Percentiles rank a stretch among this genome's conserved stretches.
phyloP scores from a whole-genome alignment of 208 protist genomes.

The Zelonia costaricensis region DNA sequence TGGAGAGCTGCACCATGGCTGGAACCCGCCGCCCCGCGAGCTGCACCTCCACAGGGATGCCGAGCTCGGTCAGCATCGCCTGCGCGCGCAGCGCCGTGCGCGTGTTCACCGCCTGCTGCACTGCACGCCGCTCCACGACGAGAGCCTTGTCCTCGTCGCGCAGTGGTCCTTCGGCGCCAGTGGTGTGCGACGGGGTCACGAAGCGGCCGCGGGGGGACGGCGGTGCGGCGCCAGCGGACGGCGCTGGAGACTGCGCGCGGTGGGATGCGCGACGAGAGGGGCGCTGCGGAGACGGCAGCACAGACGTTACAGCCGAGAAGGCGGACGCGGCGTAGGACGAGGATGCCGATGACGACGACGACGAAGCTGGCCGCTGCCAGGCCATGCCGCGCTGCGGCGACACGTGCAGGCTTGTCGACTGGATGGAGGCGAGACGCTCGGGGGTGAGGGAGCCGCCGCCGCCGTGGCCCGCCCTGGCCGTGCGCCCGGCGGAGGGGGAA shows the following conservation, averaged over 20 bases:
- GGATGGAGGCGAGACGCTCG: conserved; percentile 20
- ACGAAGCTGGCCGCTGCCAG: conserved; percentile 8
- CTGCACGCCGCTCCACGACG: background rate
- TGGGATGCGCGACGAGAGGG: background rate
- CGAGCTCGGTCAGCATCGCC: conserved; percentile 21
- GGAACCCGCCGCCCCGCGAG: conserved; percentile 28
- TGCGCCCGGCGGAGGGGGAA: background rate
- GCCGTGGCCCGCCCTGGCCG: background rate
- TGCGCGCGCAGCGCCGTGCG: conserved; percentile 17
- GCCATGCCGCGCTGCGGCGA: conserved; percentile 28
- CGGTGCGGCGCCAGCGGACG: too few species aligned
- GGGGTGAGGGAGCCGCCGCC: background rate
- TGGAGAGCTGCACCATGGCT: conserved; percentile 34
- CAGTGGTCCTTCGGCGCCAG: too few species aligned
- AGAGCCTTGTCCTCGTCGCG: background rate
- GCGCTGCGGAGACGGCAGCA: background rate
- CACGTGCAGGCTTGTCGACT: conserved; percentile 33
- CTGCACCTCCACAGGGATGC: conserved; percentile 31
- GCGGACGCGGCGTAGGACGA: conserved; percentile 3
- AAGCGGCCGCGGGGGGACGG: too few species aligned
- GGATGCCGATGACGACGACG: background rate
- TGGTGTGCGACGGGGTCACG: background rate
- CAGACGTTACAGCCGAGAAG: background rate
- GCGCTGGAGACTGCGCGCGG: too few species aligned
- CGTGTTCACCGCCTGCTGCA: conserved; percentile 3